Conservation (phyloP, 805 yeast genomes). For the Komagataella kurtzmanii region DNA sequence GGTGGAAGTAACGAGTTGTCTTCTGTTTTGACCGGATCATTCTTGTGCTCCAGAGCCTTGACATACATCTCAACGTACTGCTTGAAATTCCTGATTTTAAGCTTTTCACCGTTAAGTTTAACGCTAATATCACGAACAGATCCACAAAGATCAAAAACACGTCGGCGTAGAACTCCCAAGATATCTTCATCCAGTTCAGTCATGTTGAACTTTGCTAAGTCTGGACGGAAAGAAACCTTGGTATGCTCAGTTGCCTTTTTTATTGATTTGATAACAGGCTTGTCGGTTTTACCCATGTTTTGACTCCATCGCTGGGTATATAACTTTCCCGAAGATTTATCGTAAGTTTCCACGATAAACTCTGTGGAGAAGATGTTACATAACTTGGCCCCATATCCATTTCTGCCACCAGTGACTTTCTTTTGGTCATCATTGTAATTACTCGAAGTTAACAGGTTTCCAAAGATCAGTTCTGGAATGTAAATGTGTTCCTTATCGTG, state of each 20-base stretch:
- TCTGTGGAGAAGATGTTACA: constrained; percentile 92
- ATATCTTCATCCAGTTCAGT: constrained; percentile 70
- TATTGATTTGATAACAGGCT: constrained; percentile 55
- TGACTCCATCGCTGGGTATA: constrained; percentile 79
- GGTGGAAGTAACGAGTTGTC: constrained; percentile 3
- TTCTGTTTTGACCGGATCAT: constrained; percentile 8
- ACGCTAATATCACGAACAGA: constrained; percentile 77
- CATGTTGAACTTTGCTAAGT: constrained; percentile 76
- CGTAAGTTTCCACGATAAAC: constrained; percentile 83
- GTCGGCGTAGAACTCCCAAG: constrained; percentile 73
- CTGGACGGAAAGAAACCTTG: constrained; percentile 80
- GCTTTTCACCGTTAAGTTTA: constrained; percentile 57
- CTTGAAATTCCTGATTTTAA: constrained; percentile 67
- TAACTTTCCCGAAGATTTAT: constrained; percentile 41
- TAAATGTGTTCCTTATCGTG: constrained; percentile 86
- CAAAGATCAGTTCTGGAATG: constrained; percentile 93
- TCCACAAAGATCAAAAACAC: constrained; percentile 94
- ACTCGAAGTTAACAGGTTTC: constrained; percentile 86
- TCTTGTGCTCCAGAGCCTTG: constrained; percentile 49
- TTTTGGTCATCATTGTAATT: constrained; percentile 92
- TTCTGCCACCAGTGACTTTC: constrained; percentile 97
- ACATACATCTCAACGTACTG: constrained; percentile 83
- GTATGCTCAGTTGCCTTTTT: constrained; percentile 67
- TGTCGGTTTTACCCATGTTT: constrained; percentile 70
- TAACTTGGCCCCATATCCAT: constrained; percentile 94